Base-by-base conservation (phyloP, 108 stramenopile genomes). In the Aurantiochytrium sp. region DNA sequence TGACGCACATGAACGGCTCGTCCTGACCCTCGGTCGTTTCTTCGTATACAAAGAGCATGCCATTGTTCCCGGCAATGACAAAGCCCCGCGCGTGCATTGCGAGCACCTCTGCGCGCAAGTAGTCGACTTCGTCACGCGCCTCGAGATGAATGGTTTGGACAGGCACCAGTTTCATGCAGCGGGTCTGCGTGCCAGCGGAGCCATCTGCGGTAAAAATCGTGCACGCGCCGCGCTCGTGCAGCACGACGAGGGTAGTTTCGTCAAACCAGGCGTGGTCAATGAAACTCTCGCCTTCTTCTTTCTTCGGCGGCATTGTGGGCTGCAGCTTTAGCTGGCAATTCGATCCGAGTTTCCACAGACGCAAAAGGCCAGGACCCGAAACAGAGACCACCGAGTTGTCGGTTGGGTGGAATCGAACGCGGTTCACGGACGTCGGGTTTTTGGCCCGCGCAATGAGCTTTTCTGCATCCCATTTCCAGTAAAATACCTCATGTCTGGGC, bases 1-100 rank as follows among this genome's bases (percentile, higher is more conserved):
- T 86, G 37, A 65, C 37, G 37, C 32, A 81, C 59, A 86, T 86
- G 31, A 86, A 86, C 17, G 65, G 85, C n/a, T 68, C 55, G 22
- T 89, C 85, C 54, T 52, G 55, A 4, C 55, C 89, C 30, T 68
- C 86, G 3, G 48, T 68, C 52, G 85, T 54, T 10, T 65, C 45
- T 81, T 89, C 89, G 53, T 68, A 89, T 19, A 86, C 89, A 1
- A 41, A 50, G 52, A 89, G 52, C 53, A 86, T 85, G 3, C 89
- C 89, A 65, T 89, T 65, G 52, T 21, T 68, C 3, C 89, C 89
- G 27, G 32, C 89, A 4, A 89, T n/a, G 65, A 89, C 69, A 55
- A 89, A 89, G 3, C 89, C 89, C 4, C 68, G 42, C 19, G 30
- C 34, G 52, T 69, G 68, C 19, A 27, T 24, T 3, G 52, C 50